These are phyloP conservation scores for Chaetothyriales sp. DNA, from an alignment of 2,329 filamentous ascomycete species.

Conservation along the genomic window DNA sequence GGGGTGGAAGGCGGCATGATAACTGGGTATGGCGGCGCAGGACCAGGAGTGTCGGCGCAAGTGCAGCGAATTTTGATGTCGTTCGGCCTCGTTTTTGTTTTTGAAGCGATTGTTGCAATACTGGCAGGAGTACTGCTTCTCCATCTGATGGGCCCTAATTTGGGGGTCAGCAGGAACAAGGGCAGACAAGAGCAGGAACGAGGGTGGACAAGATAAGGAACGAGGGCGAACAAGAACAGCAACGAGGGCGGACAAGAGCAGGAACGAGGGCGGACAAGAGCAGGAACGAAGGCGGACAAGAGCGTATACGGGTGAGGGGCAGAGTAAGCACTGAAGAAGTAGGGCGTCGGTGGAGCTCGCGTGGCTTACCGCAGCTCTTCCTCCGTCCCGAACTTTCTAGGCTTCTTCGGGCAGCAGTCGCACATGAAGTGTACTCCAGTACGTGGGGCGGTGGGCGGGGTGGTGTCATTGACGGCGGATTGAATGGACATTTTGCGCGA, in stretches of 20 bases:
- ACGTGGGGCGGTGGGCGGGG: constrained; percentile 25
- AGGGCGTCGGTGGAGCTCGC: not conserved
- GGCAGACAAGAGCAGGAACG: not conserved
- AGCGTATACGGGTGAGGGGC: not conserved
- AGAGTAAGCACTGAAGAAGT: not conserved
- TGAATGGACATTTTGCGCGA: constrained; percentile 37
- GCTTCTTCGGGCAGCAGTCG: constrained; percentile 93
- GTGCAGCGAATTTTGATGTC: constrained; percentile 90
- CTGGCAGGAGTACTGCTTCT: constrained; percentile 89
- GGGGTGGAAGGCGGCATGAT: constrained; percentile 73
- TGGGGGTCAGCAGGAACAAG: not conserved
- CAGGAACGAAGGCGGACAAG: not conserved
- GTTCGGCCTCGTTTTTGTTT: constrained; percentile 96
- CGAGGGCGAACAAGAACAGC: not conserved
- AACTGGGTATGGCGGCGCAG: constrained; percentile 67
- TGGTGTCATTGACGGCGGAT: constrained; percentile 21
- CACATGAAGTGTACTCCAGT: constrained; percentile 56
- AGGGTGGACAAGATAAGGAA: not conserved
- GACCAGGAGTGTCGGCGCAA: constrained; percentile 92
- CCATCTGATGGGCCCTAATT: constrained; percentile 67
- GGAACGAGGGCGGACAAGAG: not conserved
- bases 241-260: not conserved
- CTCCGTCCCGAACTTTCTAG: constrained; percentile 79
- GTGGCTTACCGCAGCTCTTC: constrained; percentile 66
- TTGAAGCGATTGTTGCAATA: constrained; percentile 95